Evolutionary conservation across 306 rosid genomes (phyloP).

Genomic region (Cicer bijugum): DNA sequence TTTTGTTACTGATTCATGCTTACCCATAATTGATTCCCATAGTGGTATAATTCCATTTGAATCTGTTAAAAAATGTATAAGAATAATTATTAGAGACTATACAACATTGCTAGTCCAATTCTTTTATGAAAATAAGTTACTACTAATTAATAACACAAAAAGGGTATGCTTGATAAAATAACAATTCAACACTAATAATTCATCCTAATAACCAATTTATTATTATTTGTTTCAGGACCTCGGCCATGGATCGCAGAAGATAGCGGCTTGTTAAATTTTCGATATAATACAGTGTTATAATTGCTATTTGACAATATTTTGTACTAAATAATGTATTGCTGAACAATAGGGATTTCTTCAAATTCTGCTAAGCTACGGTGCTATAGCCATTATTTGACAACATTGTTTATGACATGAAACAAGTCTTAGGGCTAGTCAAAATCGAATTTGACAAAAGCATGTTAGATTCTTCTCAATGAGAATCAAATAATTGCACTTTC

Average conservation of each 20-base stretch:
- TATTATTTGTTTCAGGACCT: background rate
- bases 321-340: no score
- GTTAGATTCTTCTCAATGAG: background rate
- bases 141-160: background rate
- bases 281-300: no score
- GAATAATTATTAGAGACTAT: background rate
- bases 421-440: background rate
- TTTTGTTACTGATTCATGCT: conserved; percentile 53
- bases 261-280: no score
- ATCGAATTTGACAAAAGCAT: background rate
- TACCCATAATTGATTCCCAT: conserved; percentile 63
- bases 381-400: no score
- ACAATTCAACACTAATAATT: background rate
- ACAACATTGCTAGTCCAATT: background rate
- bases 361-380: no score
- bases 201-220: background rate
- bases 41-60: conserved; percentile 58
- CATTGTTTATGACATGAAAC: background rate
- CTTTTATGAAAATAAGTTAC: background rate
- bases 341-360: no score
- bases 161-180: no score
- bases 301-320: no score
- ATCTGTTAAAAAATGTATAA: conserved; percentile 51
- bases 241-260: no score
- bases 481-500: no score